Base-by-base conservation (phyloP, 78 protist species). In the Pelomyxa schiedti region DNA sequence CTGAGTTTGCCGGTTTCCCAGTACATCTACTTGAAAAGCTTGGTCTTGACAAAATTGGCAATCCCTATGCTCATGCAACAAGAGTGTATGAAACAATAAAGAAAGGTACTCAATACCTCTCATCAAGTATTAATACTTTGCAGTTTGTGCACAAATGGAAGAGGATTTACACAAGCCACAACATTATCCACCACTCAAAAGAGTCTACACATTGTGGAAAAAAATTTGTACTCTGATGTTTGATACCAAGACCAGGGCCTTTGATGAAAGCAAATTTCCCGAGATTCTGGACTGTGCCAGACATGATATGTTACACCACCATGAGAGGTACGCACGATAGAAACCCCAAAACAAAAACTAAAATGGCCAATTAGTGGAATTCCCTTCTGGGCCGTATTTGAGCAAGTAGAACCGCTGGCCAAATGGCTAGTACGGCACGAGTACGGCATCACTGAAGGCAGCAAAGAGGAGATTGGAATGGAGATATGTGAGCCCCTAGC, bases 211-310 rank as follows among this genome's bases (percentile, higher is more conserved):
- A 16, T 16, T 47, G 1, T 81, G 87, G 91, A 41, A 32, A 39
- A 77, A 81, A 43, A 77, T 86, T n/a, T 37, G 22, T 4, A 7
- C 6, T 7, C 84, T 78, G 37, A 40, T 86, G 7, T 77, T 36
- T 67, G 41, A 53, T 47, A 4, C 42, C 16, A 64, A 35, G 29
- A 42, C 72, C 66, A 72, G 7, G 39, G 6, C 1, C 9, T 74
- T 65, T 39, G 79, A 77, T 47, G 47, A 75, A 7, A 40, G 75
- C 53, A 84, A 84, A 42, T 24, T 85, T 1, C 89, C 89, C n/a
- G 90, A 86, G 80, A 75, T 86, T 1, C 75, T 79, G 70, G 90
- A 86, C 58, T 63, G 74, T 47, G 74, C 69, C 47, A 47, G 75
- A 47, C 80, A 80, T 67, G 83, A 80, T 72, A 2, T 37, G 16